Conservation (phyloP, 441 rosid species). For the Syzygium malaccense region DNA sequence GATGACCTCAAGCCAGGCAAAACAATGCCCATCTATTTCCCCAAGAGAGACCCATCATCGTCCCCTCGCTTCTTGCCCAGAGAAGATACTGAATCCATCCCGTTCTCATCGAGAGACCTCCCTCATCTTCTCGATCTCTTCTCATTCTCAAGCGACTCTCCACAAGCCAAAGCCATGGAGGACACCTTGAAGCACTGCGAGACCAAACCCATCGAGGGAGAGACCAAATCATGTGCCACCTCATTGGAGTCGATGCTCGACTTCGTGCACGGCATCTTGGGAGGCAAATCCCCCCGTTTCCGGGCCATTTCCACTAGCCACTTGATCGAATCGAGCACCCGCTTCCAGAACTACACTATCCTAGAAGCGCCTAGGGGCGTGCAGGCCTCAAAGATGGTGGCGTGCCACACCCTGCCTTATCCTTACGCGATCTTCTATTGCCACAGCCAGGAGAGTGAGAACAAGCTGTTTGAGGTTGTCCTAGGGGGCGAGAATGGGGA, state of each 20-base stretch:
- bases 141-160: neutral
- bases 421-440: constrained; percentile 14
- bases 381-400: constrained; percentile 3
- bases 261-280: neutral
- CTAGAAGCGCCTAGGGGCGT: neutral
- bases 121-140: constrained; percentile 1
- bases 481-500: constrained; percentile 12
- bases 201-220: constrained; percentile 2
- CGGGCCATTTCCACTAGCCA: constrained; percentile 3
- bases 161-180: constrained; percentile 14
- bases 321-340: neutral
- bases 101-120: neutral
- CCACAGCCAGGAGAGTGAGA: constrained; percentile 11
- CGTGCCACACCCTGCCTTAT: constrained; percentile 14
- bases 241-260: constrained; percentile 14
- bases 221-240: constrained; percentile 10
- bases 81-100: constrained; percentile 6
- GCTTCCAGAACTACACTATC: constrained; percentile 7
- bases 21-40: constrained; percentile 5
- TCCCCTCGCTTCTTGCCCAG: constrained; percentile 8
- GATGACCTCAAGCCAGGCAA: constrained; percentile 4
- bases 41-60: constrained; percentile 1
- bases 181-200: constrained; percentile 9
- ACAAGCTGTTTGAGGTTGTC: constrained; percentile 5
- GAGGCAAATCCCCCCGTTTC: neutral